Evolutionary conservation across 1,284 basidiomycete genomes (phyloP).

Genomic region (Pseudozyma sp.): DNA sequence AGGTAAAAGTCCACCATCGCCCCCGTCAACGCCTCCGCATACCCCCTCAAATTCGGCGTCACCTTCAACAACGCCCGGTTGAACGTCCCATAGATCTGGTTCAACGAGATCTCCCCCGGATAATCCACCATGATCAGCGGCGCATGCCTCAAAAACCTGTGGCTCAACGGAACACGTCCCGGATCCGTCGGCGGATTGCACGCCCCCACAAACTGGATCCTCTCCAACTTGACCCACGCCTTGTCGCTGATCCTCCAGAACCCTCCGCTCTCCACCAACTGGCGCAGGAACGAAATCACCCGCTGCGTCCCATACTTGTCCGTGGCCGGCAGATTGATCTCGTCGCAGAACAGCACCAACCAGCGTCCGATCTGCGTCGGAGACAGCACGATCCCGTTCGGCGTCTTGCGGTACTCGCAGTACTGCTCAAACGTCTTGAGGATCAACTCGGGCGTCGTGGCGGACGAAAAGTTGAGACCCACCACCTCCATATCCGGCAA

Average conservation of each 20-base stretch:
- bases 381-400: slow-evolving; percentile 92
- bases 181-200: slow-evolving; percentile 99
- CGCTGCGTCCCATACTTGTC: slow-evolving; percentile 99
- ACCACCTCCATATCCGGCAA: slow-evolving; percentile 98
- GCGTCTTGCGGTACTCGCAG: slow-evolving; percentile 98
- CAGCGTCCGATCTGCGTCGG: slow-evolving; percentile 95
- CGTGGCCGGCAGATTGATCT: slow-evolving; percentile 96
- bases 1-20: slow-evolving; percentile 98
- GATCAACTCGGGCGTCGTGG: slow-evolving; percentile 96
- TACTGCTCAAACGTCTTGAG: slow-evolving; percentile 99
- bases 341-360: slow-evolving; percentile 99
- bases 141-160: slow-evolving; percentile 96
- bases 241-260: slow-evolving; percentile 96
- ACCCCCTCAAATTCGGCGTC: slow-evolving; percentile 89
- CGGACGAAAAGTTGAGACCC: slow-evolving; percentile 98
- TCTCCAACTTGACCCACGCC: slow-evolving; percentile 96
- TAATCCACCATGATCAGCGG: slow-evolving; percentile 99
- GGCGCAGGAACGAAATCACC: slow-evolving; percentile 97
- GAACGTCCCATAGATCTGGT: slow-evolving; percentile 99
- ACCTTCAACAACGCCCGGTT: slow-evolving; percentile 96
- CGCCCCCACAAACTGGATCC: slow-evolving; percentile 98
- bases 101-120: slow-evolving; percentile 94
- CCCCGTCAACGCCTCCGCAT: slow-evolving; percentile 92
- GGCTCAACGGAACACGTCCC: slow-evolving; percentile 95
- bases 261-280: slow-evolving; percentile 92